Conservation (phyloP, 1,139 yeast genomes). For the Wickerhamomyces sp. region DNA sequence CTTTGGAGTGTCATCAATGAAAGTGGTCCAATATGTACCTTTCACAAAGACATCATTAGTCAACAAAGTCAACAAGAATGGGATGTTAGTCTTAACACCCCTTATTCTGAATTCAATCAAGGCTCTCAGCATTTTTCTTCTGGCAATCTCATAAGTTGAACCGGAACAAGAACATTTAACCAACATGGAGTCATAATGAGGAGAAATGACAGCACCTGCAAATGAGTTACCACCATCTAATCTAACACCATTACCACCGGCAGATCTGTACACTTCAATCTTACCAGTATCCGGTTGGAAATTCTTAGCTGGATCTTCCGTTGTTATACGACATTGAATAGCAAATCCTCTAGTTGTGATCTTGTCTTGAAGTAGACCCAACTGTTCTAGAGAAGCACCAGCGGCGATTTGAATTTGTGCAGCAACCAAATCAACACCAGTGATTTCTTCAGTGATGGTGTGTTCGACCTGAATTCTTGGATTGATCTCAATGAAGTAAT, state of each 20-base stretch:
- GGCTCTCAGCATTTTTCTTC: conserved; percentile 96
- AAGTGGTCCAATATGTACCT: conserved; percentile 97
- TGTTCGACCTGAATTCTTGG: conserved; percentile 99
- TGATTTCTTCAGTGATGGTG: conserved; percentile 97
- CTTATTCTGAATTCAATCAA: conserved; percentile 95
- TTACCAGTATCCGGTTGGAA: conserved; percentile 99
- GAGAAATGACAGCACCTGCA: conserved; percentile 97
- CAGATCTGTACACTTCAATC: conserved; percentile 94
- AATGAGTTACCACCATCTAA: conserved; percentile 99
- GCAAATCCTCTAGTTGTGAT: conserved; percentile 97
- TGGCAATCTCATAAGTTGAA: conserved; percentile 91
- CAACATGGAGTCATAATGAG: conserved; percentile 97
- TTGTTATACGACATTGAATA: conserved; percentile 97
- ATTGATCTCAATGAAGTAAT: conserved; percentile 95
- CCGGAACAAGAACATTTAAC: conserved; percentile 97
- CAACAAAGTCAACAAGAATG: conserved; percentile 87
- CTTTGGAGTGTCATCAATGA: conserved; percentile 95
- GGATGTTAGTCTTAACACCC: conserved; percentile 98
- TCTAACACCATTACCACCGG: conserved; percentile 99
- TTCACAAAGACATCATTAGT: conserved; percentile 86
- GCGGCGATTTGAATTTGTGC: conserved; percentile 99
- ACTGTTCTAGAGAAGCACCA: conserved; percentile 88
- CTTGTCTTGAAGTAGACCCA: conserved; percentile 89
- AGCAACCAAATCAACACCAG: conserved; percentile 96
- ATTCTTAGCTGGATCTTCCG: conserved; percentile 94